Base-by-base conservation (phyloP, 108 stramenopile species). In the Conticribra guillardii region DNA sequence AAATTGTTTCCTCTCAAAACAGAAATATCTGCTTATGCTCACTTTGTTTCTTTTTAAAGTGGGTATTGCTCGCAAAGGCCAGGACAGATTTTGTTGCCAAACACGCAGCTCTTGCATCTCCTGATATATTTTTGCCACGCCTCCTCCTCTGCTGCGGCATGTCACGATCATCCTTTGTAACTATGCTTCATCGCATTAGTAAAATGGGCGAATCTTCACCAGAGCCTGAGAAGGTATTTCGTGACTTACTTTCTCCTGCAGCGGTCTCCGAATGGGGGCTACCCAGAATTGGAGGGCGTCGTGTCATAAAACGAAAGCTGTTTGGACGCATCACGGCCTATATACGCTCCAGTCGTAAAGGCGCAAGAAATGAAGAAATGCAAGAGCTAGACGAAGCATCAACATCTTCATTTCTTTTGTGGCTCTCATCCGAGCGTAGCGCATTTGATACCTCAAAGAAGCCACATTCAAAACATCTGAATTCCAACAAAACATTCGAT, bases 81-180 rank as follows among this genome's bases (percentile, higher is more conserved):
- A 74, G 81, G 26, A 79, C 83, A 60, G 84, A 84, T 47, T 33
- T 65, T 5, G 85, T 92, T 33, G 88, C 86, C 7, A 82, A 80
- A 29, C 66, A 82, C 26, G 86, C 87, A 24, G 88, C 88, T 29
- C 71, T 86, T 4, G 69, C 87, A 22, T 85, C 85, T n/a, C 91
- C 91, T 1, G 78, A 67, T 22, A 60, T 47, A 7, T 84, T 88
- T 64, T 60, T 92, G 1, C 86, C 91, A 8, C 80, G 91, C 27
- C 60, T 92, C 17, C 79, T 92, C n/a, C 83, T 92, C 18, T 92
- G 86, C 60, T 89, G 87, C 48, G 91, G 91, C 9, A 71, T 92
- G 32, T 79, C 91, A 0, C 32, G 61, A 32, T 80, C 85, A 15
- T 86, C 87, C 17, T 60, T 89, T 22, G 18, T 79, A 21, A 84